Evolutionary conservation across 1,284 basidiomycete genomes (phyloP).

Genomic region (Flammula alnicola): DNA sequence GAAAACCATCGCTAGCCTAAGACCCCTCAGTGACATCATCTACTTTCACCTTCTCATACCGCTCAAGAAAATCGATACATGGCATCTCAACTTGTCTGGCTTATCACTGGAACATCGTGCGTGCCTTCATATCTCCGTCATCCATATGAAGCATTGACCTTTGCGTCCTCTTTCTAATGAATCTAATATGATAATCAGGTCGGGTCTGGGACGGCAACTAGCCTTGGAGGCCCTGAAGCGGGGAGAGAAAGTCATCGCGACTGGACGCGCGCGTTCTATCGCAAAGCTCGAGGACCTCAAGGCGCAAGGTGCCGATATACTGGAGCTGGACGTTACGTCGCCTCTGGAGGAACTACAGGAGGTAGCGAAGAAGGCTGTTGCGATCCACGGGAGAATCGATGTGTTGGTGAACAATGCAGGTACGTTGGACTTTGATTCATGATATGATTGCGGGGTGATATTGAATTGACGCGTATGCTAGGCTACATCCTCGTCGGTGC

Average conservation of each 20-base stretch:
- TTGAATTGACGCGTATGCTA: background rate
- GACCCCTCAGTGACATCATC: too few species aligned
- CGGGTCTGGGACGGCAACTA: conserved; percentile 21
- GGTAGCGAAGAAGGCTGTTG: conserved; percentile 32
- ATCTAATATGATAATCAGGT: conserved; percentile 5
- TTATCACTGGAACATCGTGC: conserved; percentile 26
- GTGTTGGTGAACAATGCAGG: conserved; percentile 44
- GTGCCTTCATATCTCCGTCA: conserved; percentile 17
- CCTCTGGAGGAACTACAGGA: conserved; percentile 31
- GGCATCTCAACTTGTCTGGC: conserved; percentile 25
- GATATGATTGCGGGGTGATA: background rate
- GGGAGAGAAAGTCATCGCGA: conserved; percentile 41
- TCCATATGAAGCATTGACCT: too few species aligned
- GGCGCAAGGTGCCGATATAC: conserved; percentile 35
- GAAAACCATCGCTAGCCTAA: too few species aligned
- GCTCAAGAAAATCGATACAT: too few species aligned
- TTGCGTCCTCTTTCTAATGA: background rate
- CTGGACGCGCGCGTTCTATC: conserved; percentile 36
- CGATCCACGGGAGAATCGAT: conserved; percentile 38
- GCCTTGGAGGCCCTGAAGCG: conserved; percentile 22
- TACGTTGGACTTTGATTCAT: conserved; percentile 4
- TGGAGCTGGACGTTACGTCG: conserved; percentile 41
- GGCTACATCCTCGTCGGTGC: conserved; percentile 22
- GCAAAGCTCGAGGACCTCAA: conserved; percentile 36
- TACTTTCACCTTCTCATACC: too few species aligned